These are phyloP conservation scores for Aureobasidium musti DNA, from an alignment of 2,329 filamentous ascomycete genomes.

Conservation along the genomic window DNA sequence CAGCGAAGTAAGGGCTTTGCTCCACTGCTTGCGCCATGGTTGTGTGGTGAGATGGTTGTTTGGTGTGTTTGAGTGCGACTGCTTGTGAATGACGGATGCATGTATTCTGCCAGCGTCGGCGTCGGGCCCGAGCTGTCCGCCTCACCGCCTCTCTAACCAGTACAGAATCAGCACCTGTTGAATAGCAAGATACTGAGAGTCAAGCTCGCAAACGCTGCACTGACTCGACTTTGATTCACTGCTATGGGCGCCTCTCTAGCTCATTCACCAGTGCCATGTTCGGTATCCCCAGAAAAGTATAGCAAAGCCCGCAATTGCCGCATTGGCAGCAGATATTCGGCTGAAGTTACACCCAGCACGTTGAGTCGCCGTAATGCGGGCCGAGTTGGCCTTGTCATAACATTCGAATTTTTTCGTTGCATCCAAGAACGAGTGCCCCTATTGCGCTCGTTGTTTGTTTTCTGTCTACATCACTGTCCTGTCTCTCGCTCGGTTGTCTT, in stretches of 20 bases:
- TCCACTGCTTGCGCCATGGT: constrained; percentile 31
- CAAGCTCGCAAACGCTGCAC: background rate
- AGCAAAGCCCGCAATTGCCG: background rate
- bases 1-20: constrained; percentile 30
- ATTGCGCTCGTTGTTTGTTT: background rate
- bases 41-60: background rate
- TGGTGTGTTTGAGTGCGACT: background rate
- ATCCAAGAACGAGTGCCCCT: background rate
- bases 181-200: background rate
- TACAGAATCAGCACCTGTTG: background rate
- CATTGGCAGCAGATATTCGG: constrained; percentile 13
- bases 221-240: background rate
- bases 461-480: background rate
- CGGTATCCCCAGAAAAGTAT: constrained; percentile 11
- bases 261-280: background rate
- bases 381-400: constrained; percentile 10
- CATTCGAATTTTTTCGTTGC: constrained; percentile 11
- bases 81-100: constrained; percentile 4
- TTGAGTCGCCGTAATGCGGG: constrained; percentile 17
- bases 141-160: constrained; percentile 1
- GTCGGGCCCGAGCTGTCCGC: constrained; percentile 2
- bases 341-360: constrained; percentile 3
- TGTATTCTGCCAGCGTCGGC: constrained; percentile 14
- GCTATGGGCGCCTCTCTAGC: background rate
- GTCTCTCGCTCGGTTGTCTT: background rate